Evolutionary conservation across 257 asterid genomes (phyloP).

Genomic region (Anisodus tanguticus): DNA sequence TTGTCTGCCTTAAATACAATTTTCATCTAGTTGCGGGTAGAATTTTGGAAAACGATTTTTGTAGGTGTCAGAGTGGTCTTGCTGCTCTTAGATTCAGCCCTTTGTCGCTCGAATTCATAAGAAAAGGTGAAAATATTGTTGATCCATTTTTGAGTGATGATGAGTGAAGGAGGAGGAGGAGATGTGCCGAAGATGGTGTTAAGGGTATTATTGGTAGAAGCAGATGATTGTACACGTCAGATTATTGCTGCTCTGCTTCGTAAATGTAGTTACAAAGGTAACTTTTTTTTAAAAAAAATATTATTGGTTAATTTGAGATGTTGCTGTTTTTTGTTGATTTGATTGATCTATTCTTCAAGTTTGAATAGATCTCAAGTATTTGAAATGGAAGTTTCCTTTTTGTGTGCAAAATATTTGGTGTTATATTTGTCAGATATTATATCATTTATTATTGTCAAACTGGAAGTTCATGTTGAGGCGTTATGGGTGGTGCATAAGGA

Average conservation of each 20-base stretch:
- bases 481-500: not conserved
- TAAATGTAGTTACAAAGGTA: constrained; percentile 92
- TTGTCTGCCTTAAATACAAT: no score
- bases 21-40: no score
- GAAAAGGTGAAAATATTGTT: not conserved
- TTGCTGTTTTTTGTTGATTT: not conserved
- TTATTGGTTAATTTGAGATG: not conserved
- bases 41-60: no score
- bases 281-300: no score
- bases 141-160: constrained; percentile 33
- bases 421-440: not conserved
- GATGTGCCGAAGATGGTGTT: constrained; percentile 69
- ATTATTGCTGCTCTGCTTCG: constrained; percentile 92
- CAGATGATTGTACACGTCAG: constrained; percentile 94
- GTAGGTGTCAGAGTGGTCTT: no score
- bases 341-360: not conserved
- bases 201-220: constrained; percentile 85
- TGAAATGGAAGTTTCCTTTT: not conserved
- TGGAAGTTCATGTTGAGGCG: not conserved
- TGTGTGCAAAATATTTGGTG: not conserved
- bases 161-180: constrained; percentile 44
- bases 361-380: no score
- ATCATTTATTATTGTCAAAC: not conserved
- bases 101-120: no score
- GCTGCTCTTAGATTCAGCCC: no score